Evolutionary conservation across 768 basidiomycete species (phyloP), one percentile per base, ranked within the genome.

Genomic region (Mycena polygramma): DNA sequence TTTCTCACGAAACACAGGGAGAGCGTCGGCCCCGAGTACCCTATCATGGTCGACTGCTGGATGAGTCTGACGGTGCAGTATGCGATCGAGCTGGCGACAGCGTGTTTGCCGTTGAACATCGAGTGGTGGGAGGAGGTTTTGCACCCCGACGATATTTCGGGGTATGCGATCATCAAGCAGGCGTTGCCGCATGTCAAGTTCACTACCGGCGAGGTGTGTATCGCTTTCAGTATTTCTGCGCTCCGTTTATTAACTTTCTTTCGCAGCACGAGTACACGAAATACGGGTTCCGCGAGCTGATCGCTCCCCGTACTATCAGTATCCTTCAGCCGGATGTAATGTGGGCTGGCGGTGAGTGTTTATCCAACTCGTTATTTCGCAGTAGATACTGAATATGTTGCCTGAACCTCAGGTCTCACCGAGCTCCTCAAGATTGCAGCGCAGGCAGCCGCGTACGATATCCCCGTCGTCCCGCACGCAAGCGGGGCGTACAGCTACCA

Each of bases 401-500:
- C 22, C 15, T 48, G 1, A 30, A 20, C n/a, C 35, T 13, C n/a
- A 67, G 66, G 79, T 11, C 71, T 80, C 43, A 80, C 78, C 19
- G 79, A 80, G 68, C 66, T 82, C 1, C 73, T 81, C 57, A 79
- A 79, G 68, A 77, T 81, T 62, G 75, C 74, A 57, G 77, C 80
- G 0, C 80, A 82, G 73, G 83, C 83, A 2, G 78, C 81, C 4
- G 84, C 83, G 17, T 85, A 87, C 73, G 84, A 87, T 72, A 83
- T 86, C 54, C 84, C 84, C 30, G 83, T 86, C 53, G 83, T 85
- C 20, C 84, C 84, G 9, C 84, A 86, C 74, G 86, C 84, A 39
- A 82, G 81, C 15, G 84, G 86, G 14, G 83, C 83, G 30, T 87
- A 87, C 78, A 83, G 80, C 54, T 85, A 84, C 78, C 82, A 84